Evolutionary conservation across 257 asterid species (phyloP), one percentile per base, ranked within the genome.

Genomic region (Capsicum baccatum): DNA sequence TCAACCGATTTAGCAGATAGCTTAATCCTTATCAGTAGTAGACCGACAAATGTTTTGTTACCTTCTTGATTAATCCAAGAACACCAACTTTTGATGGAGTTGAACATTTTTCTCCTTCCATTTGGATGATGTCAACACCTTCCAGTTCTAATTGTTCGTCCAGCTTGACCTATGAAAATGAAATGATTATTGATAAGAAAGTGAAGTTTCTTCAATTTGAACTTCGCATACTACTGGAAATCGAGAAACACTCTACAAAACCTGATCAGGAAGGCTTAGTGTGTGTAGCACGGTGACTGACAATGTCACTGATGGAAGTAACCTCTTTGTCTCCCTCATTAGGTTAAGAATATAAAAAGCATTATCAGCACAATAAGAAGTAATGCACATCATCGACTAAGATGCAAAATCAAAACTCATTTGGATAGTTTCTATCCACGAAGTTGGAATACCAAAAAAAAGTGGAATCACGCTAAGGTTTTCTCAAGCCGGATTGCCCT

Each of bases 1-100:
- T 64, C 70, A 33, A 64, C 17, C 10, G 3, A 64, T 26, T 64
- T 44, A 26, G 44, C 21, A 16, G 44, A 21, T 21, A 64, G 8
- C 0, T 10, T 10, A 26, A 26, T 64, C 47, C 15, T 14, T 64
- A 64, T 26, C 12, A 33, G 71, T 64, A 33, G 17, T 63, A 64
- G 44, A 64, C 44, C 33, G 8, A 5, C 44, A 64, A 26, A 64
- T 35, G n/a, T 64, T 44, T 35, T 11, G 1, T 64, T 84, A 93
- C 98, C 97, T 95, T 93, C 88, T 95, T 97, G 37, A 95, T 92
- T 66, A 95, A 89, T 81, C 98, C 98, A 84, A 93, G 95, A 84
- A 95, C 78, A 74, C 97, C 98, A 42, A 97, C 87, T 80, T 86
- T 91, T 19, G 97, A 92, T 76, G 98, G 98, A 83, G 42, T 88